These are phyloP conservation scores for Debaryomyces prosopidis DNA, from an alignment of 805 yeast species.

Conservation along the genomic window DNA sequence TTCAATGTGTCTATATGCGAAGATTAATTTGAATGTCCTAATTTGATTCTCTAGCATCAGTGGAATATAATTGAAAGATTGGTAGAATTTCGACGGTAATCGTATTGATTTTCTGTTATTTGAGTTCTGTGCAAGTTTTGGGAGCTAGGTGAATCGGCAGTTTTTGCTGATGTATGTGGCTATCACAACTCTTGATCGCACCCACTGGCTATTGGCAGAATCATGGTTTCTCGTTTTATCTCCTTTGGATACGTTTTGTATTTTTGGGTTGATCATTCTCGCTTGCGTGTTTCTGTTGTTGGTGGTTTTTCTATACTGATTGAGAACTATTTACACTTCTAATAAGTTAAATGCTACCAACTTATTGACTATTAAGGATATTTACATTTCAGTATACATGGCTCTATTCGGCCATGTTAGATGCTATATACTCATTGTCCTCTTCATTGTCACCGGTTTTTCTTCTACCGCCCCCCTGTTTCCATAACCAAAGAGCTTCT, in stretches of 20 bases:
- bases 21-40: conserved; percentile 20
- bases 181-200: neutral
- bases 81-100: neutral
- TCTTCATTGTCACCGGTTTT: conserved; percentile 18
- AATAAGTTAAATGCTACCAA: neutral
- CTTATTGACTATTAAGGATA: conserved; percentile 6
- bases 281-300: neutral
- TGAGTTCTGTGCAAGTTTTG: neutral
- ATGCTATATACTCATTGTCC: conserved; percentile 19
- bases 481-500: conserved; percentile 92
- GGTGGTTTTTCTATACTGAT: conserved; percentile 4
- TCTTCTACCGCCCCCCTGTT: conserved; percentile 45
- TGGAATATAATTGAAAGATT: conserved; percentile 7
- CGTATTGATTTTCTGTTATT: neutral
- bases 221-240: neutral
- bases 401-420: neutral
- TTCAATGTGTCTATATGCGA: conserved; percentile 51
- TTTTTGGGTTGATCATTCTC: neutral
- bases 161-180: neutral
- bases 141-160: conserved; percentile 1
- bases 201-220: neutral
- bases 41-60: conserved; percentile 1
- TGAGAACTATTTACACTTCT: neutral
- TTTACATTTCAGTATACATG: conserved; percentile 5
- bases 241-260: conserved; percentile 3